Percentiles rank a stretch among this genome's conserved stretches.
These are phyloP conservation scores for Casaregolazyma lundiana DNA, from an alignment of 1,139 yeast genomes.

Conservation along the genomic window DNA sequence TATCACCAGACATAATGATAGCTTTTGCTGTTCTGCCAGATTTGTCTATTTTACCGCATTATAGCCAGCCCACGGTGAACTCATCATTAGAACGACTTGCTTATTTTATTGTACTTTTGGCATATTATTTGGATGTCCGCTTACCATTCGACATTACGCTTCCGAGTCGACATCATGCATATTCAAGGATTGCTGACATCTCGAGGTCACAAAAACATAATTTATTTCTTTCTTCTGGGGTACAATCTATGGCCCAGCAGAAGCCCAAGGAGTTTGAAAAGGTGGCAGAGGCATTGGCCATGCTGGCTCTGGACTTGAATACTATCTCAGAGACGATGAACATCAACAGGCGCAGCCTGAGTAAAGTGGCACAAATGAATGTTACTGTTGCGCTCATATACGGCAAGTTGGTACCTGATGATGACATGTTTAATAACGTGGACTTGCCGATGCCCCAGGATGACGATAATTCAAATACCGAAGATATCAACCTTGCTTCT, in stretches of 20 bases:
- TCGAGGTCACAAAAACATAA: constrained; percentile 16
- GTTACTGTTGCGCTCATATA: constrained; percentile 15
- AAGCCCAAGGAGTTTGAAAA: constrained; percentile 29
- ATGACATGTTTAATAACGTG: constrained; percentile 1
- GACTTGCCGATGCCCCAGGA: background rate
- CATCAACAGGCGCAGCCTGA: constrained; percentile 12
- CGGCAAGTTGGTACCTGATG: constrained; percentile 7
- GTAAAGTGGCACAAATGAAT: constrained; percentile 19
- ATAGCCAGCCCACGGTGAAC: constrained; percentile 28
- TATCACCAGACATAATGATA: constrained; percentile 22
- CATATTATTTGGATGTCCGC: constrained; percentile 31
- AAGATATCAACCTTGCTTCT: constrained; percentile 18
- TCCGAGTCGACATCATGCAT: constrained; percentile 27
- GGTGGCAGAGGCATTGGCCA: constrained; percentile 32
- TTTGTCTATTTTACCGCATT: constrained; percentile 28
- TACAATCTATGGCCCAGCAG: constrained; percentile 20
- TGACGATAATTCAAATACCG: background rate
- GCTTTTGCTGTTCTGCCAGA: constrained; percentile 31
- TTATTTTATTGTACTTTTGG: constrained; percentile 28
- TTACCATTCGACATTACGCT: constrained; percentile 31
- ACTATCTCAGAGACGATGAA: constrained; percentile 22
- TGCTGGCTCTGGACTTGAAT: constrained; percentile 32
- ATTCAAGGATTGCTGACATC: constrained; percentile 22
- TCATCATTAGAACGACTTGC: constrained; percentile 33
- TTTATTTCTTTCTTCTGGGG: constrained; percentile 14